These are phyloP conservation scores for Mycena polygramma DNA, from an alignment of 768 basidiomycete genomes.

Conservation along the genomic window DNA sequence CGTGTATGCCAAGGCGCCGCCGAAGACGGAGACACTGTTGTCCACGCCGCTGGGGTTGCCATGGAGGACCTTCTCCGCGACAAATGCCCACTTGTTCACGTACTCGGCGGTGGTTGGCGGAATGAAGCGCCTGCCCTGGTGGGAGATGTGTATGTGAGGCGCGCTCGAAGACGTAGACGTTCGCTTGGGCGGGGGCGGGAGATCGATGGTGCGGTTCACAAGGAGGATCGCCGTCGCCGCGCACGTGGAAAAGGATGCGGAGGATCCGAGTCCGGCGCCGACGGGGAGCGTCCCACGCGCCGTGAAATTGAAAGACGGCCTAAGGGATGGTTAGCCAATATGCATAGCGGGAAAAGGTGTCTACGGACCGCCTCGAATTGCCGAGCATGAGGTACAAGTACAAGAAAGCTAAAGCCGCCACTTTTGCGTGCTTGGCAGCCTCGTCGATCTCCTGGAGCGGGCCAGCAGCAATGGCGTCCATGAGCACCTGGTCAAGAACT, in stretches of 20 bases:
- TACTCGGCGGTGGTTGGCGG: constrained; percentile 75
- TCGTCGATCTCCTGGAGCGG: constrained; percentile 54
- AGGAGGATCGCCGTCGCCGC: constrained; percentile 85
- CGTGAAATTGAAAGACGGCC: constrained; percentile 83
- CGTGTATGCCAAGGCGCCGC: constrained; percentile 93
- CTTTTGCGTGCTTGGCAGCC: constrained; percentile 53
- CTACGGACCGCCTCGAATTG: constrained; percentile 67
- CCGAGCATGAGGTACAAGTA: constrained; percentile 92
- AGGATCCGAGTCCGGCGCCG: constrained; percentile 96
- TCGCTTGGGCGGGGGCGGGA: constrained; percentile 65
- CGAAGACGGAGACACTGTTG: constrained; percentile 93
- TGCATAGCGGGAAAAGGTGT: constrained; percentile 33
- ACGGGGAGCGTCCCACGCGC: constrained; percentile 92
- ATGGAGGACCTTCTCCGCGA: constrained; percentile 95
- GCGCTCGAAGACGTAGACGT: constrained; percentile 51
- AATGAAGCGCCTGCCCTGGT: constrained; percentile 76
- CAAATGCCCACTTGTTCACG: constrained; percentile 94
- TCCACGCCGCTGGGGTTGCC: constrained; percentile 98
- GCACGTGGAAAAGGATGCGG: constrained; percentile 95
- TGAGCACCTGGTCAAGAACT: constrained; percentile 77
- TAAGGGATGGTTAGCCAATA: constrained; percentile 46
- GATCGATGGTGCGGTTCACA: constrained; percentile 74
- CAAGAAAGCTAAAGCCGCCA: constrained; percentile 79
- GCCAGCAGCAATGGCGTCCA: constrained; percentile 74
- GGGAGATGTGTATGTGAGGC: constrained; percentile 71